These are phyloP conservation scores for Trypanosoma melophagium DNA, from an alignment of 208 protist species.

Conservation along the genomic window DNA sequence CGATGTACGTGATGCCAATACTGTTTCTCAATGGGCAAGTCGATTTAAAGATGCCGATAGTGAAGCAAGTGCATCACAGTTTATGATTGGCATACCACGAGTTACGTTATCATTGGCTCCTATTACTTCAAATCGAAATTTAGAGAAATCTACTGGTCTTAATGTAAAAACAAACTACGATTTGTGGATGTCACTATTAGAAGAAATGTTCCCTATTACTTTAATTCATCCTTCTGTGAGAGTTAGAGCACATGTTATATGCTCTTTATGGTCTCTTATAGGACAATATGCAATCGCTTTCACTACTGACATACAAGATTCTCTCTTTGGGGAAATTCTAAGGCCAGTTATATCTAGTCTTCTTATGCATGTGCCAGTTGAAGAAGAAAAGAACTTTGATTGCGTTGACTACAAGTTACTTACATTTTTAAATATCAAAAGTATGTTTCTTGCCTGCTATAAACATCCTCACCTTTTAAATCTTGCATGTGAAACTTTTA, in stretches of 20 bases:
- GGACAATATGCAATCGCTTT: constrained; percentile 58
- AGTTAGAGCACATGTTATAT: constrained; percentile 67
- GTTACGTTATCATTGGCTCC: constrained; percentile 52
- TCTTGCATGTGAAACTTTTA: constrained; percentile 51
- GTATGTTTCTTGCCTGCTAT: constrained; percentile 67
- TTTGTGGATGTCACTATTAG: constrained; percentile 82
- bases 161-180: constrained; percentile 67
- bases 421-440: constrained; percentile 56
- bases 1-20: constrained; percentile 42
- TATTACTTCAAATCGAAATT: constrained; percentile 36
- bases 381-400: constrained; percentile 29
- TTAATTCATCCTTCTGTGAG: constrained; percentile 68
- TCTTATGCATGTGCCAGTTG: constrained; percentile 31
- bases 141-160: constrained; percentile 54
- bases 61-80: constrained; percentile 37
- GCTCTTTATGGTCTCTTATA: constrained; percentile 61
- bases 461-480: constrained; percentile 37
- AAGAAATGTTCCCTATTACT: constrained; percentile 74
- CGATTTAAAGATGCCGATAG: constrained; percentile 50
- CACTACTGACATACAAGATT: constrained; percentile 51
- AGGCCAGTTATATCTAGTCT: constrained; percentile 59
- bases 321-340: constrained; percentile 68
- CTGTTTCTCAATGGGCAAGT: constrained; percentile 54
- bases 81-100: constrained; percentile 34
- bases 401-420: constrained; percentile 73